phyloP scores from a whole-genome alignment of 2,329 filamentous ascomycete genomes.

The Epichloe sibirici region DNA sequence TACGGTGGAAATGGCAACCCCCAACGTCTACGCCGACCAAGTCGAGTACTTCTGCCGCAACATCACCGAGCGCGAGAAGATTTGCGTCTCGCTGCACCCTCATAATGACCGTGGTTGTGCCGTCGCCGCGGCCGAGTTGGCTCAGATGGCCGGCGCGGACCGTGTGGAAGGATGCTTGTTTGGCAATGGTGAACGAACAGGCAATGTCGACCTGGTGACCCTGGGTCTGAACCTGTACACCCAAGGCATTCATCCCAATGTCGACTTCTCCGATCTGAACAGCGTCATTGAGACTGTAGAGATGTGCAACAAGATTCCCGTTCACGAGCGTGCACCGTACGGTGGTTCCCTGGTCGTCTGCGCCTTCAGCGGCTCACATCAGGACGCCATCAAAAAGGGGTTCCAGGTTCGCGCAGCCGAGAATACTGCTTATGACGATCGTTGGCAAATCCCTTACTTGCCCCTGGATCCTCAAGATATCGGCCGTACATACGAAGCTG shows the following conservation, averaged over 20 bases:
- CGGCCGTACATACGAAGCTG: slow-evolving; percentile 91
- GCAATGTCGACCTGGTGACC: slow-evolving; percentile 90
- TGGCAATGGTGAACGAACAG: slow-evolving; percentile 84
- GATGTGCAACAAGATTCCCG: slow-evolving; percentile 85
- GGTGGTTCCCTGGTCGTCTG: slow-evolving; percentile 85
- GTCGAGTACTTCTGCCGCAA: slow-evolving; percentile 90
- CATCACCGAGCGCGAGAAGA: slow-evolving; percentile 73
- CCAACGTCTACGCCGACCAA: slow-evolving; percentile 91
- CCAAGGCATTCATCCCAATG: slow-evolving; percentile 70
- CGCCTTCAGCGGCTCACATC: slow-evolving; percentile 83
- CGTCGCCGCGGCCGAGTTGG: slow-evolving; percentile 71
- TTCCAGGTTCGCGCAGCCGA: slow-evolving; percentile 58
- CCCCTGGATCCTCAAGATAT: slow-evolving; percentile 90
- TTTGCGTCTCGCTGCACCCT: slow-evolving; percentile 81
- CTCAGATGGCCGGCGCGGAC: slow-evolving; percentile 92
- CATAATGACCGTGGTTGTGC: slow-evolving; percentile 74
- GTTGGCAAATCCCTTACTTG: slow-evolving; percentile 82
- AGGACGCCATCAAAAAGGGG: slow-evolving; percentile 92
- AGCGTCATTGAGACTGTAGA: slow-evolving; percentile 82
- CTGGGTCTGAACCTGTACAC: slow-evolving; percentile 90
- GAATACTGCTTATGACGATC: slow-evolving; percentile 47
- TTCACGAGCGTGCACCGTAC: slow-evolving; percentile 82
- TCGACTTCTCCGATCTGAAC: slow-evolving; percentile 87
- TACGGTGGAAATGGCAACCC: slow-evolving; percentile 88
- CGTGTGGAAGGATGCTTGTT: slow-evolving; percentile 85